These are phyloP conservation scores for Malus fusca DNA, from an alignment of 306 rosid species.

Conservation along the genomic window DNA sequence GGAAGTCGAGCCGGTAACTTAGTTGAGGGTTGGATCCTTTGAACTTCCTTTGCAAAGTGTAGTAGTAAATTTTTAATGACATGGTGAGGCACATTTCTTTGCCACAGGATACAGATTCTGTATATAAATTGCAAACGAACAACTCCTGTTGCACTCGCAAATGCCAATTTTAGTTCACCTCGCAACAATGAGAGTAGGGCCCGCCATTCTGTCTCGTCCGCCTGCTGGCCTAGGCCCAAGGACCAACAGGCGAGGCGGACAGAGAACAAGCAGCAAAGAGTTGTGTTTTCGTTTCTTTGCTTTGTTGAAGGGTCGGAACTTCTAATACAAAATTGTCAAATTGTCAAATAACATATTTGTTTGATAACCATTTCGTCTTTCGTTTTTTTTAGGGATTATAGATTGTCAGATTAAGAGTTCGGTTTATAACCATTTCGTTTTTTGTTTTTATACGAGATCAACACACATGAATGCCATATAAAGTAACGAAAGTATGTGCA, in stretches of 20 bases:
- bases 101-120: not conserved
- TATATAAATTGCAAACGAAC: not conserved
- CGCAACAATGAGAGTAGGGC: too few relatives aligned
- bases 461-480: not conserved
- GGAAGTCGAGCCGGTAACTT: slow-evolving; percentile 19
- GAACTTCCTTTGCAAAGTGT: not conserved
- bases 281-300: too few relatives aligned
- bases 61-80: not conserved
- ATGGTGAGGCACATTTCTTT: not conserved
- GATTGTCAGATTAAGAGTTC: not conserved
- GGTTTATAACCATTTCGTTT: not conserved
- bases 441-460: not conserved
- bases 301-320: too few relatives aligned
- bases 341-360: too few relatives aligned
- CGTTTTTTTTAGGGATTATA: too few relatives aligned
- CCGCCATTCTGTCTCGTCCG: too few relatives aligned
- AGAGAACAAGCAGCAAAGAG: too few relatives aligned
- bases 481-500: not conserved
- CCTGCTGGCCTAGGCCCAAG: too few relatives aligned
- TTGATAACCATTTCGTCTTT: too few relatives aligned
- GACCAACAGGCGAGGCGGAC: too few relatives aligned
- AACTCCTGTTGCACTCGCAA: not conserved
- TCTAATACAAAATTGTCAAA: too few relatives aligned
- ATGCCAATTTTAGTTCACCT: not conserved
- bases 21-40: slow-evolving; percentile 20